Percentiles rank a stretch among this genome's conserved stretches.
Conservation (phyloP, 257 asterid genomes). For the Anisodus acutangulus region DNA sequence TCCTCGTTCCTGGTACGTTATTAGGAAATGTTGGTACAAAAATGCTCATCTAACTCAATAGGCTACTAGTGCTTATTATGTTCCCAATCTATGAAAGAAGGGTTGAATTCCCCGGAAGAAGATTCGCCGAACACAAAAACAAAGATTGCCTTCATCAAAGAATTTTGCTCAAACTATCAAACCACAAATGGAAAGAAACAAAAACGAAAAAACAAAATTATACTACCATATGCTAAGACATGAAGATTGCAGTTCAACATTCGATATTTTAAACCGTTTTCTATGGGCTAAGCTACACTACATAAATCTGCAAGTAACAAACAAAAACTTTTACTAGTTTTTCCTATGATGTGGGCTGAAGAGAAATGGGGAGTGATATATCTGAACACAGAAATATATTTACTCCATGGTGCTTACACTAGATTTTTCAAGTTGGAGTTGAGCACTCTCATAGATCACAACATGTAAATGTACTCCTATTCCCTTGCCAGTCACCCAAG, state of each 20-base stretch:
- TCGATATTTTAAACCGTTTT: neutral
- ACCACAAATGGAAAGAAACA: neutral
- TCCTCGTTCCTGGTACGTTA: too few species aligned
- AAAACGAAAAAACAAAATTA: too few species aligned
- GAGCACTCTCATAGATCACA: slow-evolving; percentile 30
- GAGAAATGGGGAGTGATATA: neutral
- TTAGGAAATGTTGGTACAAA: too few species aligned
- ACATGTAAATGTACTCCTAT: slow-evolving; percentile 32
- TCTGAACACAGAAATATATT: slow-evolving; percentile 28
- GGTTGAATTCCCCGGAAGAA: too few species aligned
- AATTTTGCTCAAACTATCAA: neutral
- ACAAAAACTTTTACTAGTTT: neutral
- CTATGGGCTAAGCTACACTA: neutral
- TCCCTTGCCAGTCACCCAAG: slow-evolving; percentile 40
- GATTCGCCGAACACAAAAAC: too few species aligned
- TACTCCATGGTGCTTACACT: slow-evolving; percentile 41
- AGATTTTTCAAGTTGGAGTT: slow-evolving; percentile 41
- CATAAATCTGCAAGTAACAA: neutral
- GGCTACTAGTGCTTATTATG: too few species aligned
- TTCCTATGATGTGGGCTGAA: neutral
- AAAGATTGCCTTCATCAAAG: neutral
- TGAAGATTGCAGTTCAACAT: neutral
- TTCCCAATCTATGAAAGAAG: too few species aligned
- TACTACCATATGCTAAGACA: neutral
- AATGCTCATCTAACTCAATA: too few species aligned